phyloP scores from a whole-genome alignment of 2,329 filamentous ascomycete genomes.

The Truncatella angustata region DNA sequence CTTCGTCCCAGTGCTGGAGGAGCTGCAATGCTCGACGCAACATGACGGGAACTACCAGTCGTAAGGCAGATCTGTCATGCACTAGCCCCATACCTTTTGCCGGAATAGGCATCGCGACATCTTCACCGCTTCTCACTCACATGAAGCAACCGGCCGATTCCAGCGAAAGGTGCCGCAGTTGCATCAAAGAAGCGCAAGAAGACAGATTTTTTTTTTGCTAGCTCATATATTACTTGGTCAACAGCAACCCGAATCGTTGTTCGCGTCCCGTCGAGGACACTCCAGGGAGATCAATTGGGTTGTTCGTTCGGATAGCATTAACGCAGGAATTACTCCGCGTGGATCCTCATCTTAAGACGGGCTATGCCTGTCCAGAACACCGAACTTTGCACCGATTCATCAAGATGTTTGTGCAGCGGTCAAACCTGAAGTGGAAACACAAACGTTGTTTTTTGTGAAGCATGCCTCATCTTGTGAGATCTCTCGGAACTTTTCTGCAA shows the following conservation, averaged over 20 bases:
- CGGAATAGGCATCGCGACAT: conserved; percentile 12
- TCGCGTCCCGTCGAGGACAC: conserved; percentile 7
- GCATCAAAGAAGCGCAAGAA: not conserved
- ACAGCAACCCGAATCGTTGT: not conserved
- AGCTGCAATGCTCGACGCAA: conserved; percentile 7
- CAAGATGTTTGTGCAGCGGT: conserved; percentile 6
- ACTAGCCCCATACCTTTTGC: conserved; percentile 8
- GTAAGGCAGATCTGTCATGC: conserved; percentile 14
- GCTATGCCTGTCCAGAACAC: not conserved
- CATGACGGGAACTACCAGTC: conserved; percentile 9
- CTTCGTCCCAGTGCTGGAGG: not conserved
- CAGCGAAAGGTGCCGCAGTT: conserved; percentile 8
- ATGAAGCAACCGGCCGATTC: conserved; percentile 1
- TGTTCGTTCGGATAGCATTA: not conserved
- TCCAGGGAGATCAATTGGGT: not conserved
- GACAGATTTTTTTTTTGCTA: no score
- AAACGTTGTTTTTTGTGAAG: not conserved
- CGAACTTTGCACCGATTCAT: not conserved
- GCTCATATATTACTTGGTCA: not conserved
- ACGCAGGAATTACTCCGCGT: conserved; percentile 9
- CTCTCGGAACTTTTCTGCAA: not conserved
- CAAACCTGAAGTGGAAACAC: conserved; percentile 9
- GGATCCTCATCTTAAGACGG: not conserved
- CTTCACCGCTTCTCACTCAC: conserved; percentile 12
- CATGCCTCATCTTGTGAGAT: not conserved